Percentiles rank a stretch among this genome's conserved stretches.
Conservation (phyloP, 106 monocot species). For the Platanthera guangdongensis region DNA sequence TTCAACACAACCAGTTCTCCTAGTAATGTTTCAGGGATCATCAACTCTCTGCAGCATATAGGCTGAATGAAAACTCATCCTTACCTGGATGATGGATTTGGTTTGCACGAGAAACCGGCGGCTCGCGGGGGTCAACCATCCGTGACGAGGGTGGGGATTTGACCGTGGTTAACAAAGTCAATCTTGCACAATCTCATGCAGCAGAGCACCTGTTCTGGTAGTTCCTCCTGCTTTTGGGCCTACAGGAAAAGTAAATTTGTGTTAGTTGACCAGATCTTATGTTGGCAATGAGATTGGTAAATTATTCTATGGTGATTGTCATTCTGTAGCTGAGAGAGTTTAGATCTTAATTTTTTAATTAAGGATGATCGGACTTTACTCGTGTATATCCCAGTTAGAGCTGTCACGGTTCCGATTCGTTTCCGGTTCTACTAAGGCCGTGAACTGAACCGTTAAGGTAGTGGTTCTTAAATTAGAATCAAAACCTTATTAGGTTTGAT, state of each 20-base stretch:
- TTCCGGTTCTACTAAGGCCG: no score
- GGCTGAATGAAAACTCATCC: neutral
- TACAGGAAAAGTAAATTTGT: conserved; percentile 12
- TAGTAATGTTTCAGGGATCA: neutral
- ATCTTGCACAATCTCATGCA: conserved; percentile 68
- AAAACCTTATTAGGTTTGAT: no score
- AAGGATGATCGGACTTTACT: neutral
- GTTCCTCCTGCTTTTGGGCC: conserved; percentile 61
- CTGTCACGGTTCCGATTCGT: no score
- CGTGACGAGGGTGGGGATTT: conserved; percentile 50
- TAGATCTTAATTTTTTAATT: neutral
- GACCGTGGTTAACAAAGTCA: conserved; percentile 44
- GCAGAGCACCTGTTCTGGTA: conserved; percentile 62
- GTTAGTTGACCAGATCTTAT: neutral
- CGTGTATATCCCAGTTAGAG: neutral
- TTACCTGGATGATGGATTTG: neutral
- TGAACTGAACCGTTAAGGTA: no score
- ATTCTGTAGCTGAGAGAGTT: no score
- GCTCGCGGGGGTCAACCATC: conserved; percentile 15
- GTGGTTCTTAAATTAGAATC: no score
- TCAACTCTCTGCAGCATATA: neutral
- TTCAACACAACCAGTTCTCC: neutral
- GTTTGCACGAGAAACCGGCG: neutral
- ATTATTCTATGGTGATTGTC: no score
- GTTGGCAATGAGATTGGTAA: no score